Base-by-base conservation (phyloP, 179 eudicot species). In the Beta corolliflora region DNA sequence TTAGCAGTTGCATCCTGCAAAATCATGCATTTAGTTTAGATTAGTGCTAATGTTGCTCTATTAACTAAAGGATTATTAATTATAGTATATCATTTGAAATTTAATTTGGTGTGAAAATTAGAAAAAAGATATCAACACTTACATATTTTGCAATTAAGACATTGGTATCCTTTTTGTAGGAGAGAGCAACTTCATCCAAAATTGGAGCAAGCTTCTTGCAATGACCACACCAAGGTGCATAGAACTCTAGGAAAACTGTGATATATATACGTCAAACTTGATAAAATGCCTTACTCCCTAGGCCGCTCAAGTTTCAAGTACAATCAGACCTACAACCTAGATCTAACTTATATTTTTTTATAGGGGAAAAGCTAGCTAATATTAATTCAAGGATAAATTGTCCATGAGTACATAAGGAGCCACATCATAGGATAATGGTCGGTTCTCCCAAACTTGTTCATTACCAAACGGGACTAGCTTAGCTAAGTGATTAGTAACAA, bases 171-270 rank as follows among this genome's bases (percentile, higher is more conserved):
- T 77, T 86, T 75, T 85, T 74, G 64, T 85, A 89, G 54, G 91
- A 86, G 73, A 65, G 53, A 23, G 97, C 98, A 52, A 92, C 92
- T 88, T 91, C 93, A 67, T 91, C 95, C 83, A 92, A 84, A 64
- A 89, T 85, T 54, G 98, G 97, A 29, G 92, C 91, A 71, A 94
- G 86, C 59, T 71, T 88, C 87, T 91, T 87, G 90, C 97, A 92
- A 81, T 92, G 91, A 52, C 92, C 95, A 68, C 97, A 94, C 97
- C 98, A 92, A 10, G 97, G 97, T 41, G 98, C 97, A 84, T 94
- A 93, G 83, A 94, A 91, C 83, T 92, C 97, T 59, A 94, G 77
- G 53, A 94, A 69, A 79, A 94, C 97, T 92, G 91, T 73, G 59
- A 14, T 31, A 50, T 73, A 71, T 50, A 45, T n/a, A 70, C 19